These are phyloP conservation scores for Plantago rigida DNA, from an alignment of 305 asterid species.

Conservation along the genomic window DNA sequence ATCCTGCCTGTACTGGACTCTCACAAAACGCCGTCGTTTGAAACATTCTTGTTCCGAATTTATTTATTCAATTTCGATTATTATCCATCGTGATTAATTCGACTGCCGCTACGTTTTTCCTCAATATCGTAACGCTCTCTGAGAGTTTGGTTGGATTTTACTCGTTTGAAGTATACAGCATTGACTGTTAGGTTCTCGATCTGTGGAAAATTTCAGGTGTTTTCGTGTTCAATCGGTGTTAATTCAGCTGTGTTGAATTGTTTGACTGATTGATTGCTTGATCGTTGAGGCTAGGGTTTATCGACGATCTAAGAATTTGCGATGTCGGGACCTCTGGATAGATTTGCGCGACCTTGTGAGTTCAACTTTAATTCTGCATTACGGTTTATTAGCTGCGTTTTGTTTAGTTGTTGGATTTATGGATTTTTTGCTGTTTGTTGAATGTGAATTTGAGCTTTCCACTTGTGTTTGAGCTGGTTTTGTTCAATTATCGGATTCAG, in stretches of 20 bases:
- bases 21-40: slow-evolving; percentile 33
- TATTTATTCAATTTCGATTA: not conserved
- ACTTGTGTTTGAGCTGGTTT: too few species aligned
- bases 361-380: slow-evolving; percentile 28
- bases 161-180: slow-evolving; percentile 2
- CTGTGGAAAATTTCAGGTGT: slow-evolving; percentile 10
- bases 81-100: slow-evolving; percentile 8
- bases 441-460: too few species aligned
- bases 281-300: slow-evolving; percentile 21
- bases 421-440: too few species aligned
- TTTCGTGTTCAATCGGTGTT: not conserved
- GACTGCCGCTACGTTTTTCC: slow-evolving; percentile 27
- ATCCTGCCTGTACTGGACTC: slow-evolving; percentile 8
- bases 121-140: slow-evolving; percentile 26
- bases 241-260: not conserved
- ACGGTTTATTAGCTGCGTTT: slow-evolving; percentile 8
- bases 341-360: slow-evolving; percentile 90
- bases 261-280: slow-evolving; percentile 21
- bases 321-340: slow-evolving; percentile 94
- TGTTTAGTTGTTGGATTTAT: not conserved
- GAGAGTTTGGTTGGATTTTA: slow-evolving; percentile 1
- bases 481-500: too few species aligned
- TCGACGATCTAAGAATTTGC: slow-evolving; percentile 27
- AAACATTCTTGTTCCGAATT: slow-evolving; percentile 15
- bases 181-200: slow-evolving; percentile 23